Percentiles rank a stretch among this genome's conserved stretches.
phyloP scores from a whole-genome alignment of 805 yeast species.

The Hanseniaspora nectarophila region DNA sequence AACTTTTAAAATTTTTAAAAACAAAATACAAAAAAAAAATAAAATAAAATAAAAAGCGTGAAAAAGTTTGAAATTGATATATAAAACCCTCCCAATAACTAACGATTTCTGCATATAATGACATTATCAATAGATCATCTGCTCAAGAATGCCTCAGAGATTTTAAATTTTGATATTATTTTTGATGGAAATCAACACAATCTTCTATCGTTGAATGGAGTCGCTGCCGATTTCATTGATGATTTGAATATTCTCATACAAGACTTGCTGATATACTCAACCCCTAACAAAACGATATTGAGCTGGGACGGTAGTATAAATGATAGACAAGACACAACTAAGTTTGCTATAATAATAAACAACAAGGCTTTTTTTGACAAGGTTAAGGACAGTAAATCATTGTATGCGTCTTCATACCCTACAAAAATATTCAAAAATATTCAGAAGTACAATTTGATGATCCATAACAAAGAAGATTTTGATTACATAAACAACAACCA shows the following conservation, averaged over 20 bases:
- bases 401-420: not conserved
- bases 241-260: not conserved
- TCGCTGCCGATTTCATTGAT: not conserved
- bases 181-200: not conserved
- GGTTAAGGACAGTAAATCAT: not conserved
- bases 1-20: not conserved
- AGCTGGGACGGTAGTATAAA: not conserved
- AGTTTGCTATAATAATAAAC: not conserved
- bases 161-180: not conserved
- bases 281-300: not conserved
- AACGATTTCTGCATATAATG: not conserved
- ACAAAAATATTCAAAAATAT: not conserved
- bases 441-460: not conserved
- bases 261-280: not conserved
- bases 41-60: too few species aligned
- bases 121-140: not conserved
- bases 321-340: not conserved
- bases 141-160: not conserved
- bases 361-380: not conserved
- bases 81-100: not conserved
- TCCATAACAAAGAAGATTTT: not conserved
- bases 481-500: constrained; percentile 13
- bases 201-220: not conserved
- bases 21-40: too few species aligned
- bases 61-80: too few species aligned